Base-by-base conservation (phyloP, 2,329 filamentous ascomycete genomes). In the Microdochium paspali region DNA sequence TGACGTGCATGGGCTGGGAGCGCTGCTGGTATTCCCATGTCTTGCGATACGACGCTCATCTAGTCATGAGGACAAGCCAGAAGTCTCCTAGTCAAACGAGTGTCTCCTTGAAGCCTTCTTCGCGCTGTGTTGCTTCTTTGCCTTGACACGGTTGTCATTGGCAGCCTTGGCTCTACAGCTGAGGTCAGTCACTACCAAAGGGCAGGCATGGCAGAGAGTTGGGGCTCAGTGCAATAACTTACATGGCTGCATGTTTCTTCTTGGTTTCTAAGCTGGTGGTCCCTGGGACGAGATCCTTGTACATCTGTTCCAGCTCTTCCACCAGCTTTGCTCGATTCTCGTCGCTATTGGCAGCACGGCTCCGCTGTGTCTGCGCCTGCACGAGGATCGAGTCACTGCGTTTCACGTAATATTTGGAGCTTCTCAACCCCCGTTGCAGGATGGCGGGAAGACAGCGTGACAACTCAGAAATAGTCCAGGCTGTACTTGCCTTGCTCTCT, bases 401-500 rank as follows among this genome's bases (percentile, higher is more conserved):
- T 35, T 62, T 66, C 1, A 72, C 68, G 57, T 80, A 81, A 55
- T 80, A 80, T 40, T 67, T 76, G 2, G 76, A 80, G 23, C 59
- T 53, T n/a, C 73, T 68, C 25, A 81, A 54, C n/a, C 58, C 61
- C 3, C 56, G 31, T 35, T 74, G 73, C 28, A 82, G 50, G 15
- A 75, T 51, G 47, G 66, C 70, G 0, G 78, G 78, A 7, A 81
- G 57, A 7, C 59, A 48, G 4, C 61, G 57, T 6, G 68, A 54
- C 12, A 82, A 62, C 21, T 80, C 73, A 13, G 61, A 57, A 3
- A 79, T 57, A 1, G 70, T 52, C 68, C 77, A 80, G 12, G 63
- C 65, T 1, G 77, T 79, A 43, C 71, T 75, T 21, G 77, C 78
- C 54, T 81, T 82, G 45, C 69, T 75, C 61, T 82, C 78, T 0